Evolutionary conservation across 176 grass and related monocot species (phyloP).

Genomic region (Oropetium thomaeum): DNA sequence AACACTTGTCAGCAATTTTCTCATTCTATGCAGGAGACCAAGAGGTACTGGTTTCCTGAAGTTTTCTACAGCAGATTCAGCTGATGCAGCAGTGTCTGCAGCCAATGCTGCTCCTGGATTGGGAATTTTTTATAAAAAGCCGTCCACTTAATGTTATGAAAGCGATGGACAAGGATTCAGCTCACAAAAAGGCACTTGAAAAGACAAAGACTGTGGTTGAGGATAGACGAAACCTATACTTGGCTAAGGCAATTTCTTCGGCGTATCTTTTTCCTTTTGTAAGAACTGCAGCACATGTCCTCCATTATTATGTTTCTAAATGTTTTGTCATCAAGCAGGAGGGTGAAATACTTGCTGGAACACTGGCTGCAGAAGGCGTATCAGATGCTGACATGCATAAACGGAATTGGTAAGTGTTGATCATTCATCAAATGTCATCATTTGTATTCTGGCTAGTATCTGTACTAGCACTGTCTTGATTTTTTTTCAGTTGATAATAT

Average conservation of each 20-base stretch:
- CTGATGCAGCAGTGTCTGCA: conserved; percentile 69
- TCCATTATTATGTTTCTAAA: conserved; percentile 20
- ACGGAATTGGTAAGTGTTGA: conserved; percentile 60
- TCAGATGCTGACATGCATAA: conserved; percentile 92
- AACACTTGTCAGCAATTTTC: conserved; percentile 6
- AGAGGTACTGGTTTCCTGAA: conserved; percentile 83
- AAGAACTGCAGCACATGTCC: not conserved
- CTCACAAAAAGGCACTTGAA: conserved; percentile 76
- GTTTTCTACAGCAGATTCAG: conserved; percentile 60
- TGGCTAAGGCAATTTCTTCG: conserved; percentile 64
- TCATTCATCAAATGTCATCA: not conserved
- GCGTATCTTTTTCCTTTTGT: not conserved
- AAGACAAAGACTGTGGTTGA: conserved; percentile 72
- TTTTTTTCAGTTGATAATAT: conserved; percentile 14
- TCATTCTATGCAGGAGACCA: conserved; percentile 58
- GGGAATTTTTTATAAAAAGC: conserved; percentile 85
- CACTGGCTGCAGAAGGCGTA: conserved; percentile 80
- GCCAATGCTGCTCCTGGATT: conserved; percentile 76
- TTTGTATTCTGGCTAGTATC: not conserved
- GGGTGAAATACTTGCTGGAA: conserved; percentile 82
- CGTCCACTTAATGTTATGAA: conserved; percentile 67
- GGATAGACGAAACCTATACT: conserved; percentile 85
- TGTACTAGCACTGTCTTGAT: not conserved
- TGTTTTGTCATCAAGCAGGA: conserved; percentile 51
- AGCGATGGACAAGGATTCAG: conserved; percentile 80